Percentiles rank a stretch among this genome's conserved stretches.
Evolutionary conservation across 768 basidiomycete genomes (phyloP).

Genomic region (Dentipellis sp.): DNA sequence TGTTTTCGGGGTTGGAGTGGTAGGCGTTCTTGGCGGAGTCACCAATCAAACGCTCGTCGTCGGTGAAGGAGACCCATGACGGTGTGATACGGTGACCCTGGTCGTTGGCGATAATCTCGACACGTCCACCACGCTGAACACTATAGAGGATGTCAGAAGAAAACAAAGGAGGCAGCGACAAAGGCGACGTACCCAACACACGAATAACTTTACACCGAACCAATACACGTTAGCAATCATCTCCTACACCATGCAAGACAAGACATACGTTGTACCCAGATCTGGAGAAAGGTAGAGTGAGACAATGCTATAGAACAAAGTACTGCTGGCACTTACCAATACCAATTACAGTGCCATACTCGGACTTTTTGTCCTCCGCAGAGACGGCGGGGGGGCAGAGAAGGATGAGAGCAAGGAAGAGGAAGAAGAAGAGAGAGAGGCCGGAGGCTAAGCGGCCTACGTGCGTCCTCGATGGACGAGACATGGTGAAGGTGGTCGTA

Average conservation of each 20-base stretch:
- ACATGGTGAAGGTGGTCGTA: conserved; percentile 2
- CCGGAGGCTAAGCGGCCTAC: conserved; percentile 14
- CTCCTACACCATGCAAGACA: background rate
- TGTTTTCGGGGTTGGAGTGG: conserved; percentile 86
- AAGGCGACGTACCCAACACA: background rate
- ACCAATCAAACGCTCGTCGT: conserved; percentile 69
- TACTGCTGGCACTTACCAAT: conserved; percentile 47
- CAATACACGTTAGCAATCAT: conserved; percentile 67
- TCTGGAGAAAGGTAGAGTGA: conserved; percentile 34
- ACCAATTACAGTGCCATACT: conserved; percentile 92
- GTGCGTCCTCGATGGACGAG: conserved; percentile 16
- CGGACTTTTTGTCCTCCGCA: conserved; percentile 61
- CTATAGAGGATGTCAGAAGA: background rate
- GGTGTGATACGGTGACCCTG: conserved; percentile 58
- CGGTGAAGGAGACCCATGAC: conserved; percentile 53
- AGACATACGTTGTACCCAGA: conserved; percentile 81
- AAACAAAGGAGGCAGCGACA: background rate
- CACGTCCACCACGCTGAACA: conserved; percentile 30
- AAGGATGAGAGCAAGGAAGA: conserved; percentile 63
- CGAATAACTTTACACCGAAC: conserved; percentile 35
- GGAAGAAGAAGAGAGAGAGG: conserved; percentile 21
- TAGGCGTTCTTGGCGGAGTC: conserved; percentile 96
- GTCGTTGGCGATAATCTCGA: conserved; percentile 49
- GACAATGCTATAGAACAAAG: background rate
- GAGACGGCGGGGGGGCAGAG: conserved; percentile 53